Conservation (phyloP, 2,329 filamentous ascomycete species). For the Boeremia lycopersici region DNA sequence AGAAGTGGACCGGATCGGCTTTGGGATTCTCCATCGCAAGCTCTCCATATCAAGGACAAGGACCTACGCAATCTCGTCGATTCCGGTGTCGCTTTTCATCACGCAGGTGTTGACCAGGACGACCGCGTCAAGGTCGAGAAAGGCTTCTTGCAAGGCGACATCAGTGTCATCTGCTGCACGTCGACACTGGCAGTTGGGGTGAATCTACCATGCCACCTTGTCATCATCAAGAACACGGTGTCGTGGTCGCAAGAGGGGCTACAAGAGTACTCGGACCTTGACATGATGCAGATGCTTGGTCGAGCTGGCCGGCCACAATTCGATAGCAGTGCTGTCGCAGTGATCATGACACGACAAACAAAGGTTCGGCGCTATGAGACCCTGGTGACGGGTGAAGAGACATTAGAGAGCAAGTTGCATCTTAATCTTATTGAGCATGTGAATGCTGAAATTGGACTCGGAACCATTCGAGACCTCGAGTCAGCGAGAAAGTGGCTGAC, state of each 20-base stretch:
- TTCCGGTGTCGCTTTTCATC: conserved; percentile 78
- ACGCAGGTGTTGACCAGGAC: conserved; percentile 71
- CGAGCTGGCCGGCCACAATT: conserved; percentile 84
- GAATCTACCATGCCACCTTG: conserved; percentile 82
- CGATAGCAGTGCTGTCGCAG: conserved; percentile 74
- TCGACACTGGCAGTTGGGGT: conserved; percentile 84
- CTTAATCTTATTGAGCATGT: conserved; percentile 80
- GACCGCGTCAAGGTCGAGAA: conserved; percentile 72
- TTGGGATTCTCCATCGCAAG: conserved; percentile 66
- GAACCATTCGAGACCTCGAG: conserved; percentile 68
- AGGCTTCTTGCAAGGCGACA: conserved; percentile 71
- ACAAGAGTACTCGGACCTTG: conserved; percentile 79
- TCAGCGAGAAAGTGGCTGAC: conserved; percentile 76
- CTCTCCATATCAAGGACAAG: conserved; percentile 60
- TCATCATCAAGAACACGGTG: conserved; percentile 81
- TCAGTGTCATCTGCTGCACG: conserved; percentile 84
- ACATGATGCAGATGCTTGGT: conserved; percentile 90
- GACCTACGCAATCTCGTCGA: conserved; percentile 63
- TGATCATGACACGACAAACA: conserved; percentile 76
- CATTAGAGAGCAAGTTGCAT: conserved; percentile 79
- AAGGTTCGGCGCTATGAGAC: conserved; percentile 71
- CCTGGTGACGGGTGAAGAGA: conserved; percentile 74
- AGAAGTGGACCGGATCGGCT: conserved; percentile 59
- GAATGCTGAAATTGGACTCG: conserved; percentile 81
- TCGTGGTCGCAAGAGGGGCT: conserved; percentile 60